A percentile compares a stretch with the other conserved stretches of the same genome.
These are phyloP conservation scores for Corchorus capsularis DNA, from an alignment of 345 rosid genomes.

Conservation along the genomic window DNA sequence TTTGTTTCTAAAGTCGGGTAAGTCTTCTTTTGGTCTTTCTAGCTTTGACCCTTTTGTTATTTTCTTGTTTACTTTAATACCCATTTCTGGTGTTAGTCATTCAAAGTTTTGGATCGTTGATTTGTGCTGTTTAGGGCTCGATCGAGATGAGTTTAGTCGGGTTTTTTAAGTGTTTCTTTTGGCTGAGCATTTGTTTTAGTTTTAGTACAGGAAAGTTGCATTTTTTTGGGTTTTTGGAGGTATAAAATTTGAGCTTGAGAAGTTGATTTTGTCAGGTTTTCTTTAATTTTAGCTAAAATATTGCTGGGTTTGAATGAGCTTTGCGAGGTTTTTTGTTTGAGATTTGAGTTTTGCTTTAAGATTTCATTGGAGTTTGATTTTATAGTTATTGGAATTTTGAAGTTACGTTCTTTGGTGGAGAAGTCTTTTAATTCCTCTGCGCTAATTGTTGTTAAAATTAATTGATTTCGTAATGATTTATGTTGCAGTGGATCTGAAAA, in stretches of 20 bases:
- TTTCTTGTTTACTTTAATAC: constrained; percentile 20
- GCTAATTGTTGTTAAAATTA: constrained; percentile 5
- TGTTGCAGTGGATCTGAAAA: constrained; percentile 37
- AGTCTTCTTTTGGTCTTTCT: constrained; percentile 30
- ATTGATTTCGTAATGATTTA: constrained; percentile 15
- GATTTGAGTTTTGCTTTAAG: constrained; percentile 27
- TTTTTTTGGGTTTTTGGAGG: constrained; percentile 16
- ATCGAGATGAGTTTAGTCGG: constrained; percentile 39
- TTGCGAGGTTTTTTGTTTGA: constrained; percentile 12
- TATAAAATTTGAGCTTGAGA: constrained; percentile 26
- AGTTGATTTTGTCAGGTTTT: constrained; percentile 6
- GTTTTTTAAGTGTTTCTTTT: not conserved
- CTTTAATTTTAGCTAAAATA: not conserved
- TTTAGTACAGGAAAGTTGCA: constrained; percentile 8
- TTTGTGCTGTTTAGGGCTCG: constrained; percentile 38
- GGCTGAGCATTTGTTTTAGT: constrained; percentile 15
- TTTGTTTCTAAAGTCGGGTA: constrained; percentile 30
- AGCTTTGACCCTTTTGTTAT: constrained; percentile 25
- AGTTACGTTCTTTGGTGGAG: not conserved
- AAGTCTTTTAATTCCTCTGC: constrained; percentile 8
- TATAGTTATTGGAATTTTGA: constrained; percentile 11
- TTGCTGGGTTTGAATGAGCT: constrained; percentile 7
- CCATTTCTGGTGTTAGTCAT: constrained; percentile 17
- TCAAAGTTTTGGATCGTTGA: constrained; percentile 30
- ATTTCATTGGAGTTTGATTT: constrained; percentile 25